Evolutionary conservation across 1,284 basidiomycete genomes (phyloP).

Genomic region (Sporisorium scitamineum): DNA sequence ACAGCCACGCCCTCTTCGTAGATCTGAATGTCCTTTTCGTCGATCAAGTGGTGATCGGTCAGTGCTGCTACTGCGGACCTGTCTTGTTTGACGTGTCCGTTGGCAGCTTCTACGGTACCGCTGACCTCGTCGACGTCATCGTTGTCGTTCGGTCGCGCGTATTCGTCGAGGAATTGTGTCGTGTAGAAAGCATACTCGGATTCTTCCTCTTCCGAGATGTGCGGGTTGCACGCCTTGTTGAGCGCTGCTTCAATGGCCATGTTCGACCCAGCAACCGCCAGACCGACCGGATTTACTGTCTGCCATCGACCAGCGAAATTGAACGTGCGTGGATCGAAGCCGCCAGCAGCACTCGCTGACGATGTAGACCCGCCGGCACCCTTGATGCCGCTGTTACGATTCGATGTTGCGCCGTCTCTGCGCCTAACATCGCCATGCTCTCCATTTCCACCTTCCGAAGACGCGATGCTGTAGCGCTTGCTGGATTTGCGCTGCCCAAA

Average conservation of each 20-base stretch:
- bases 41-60: constrained; percentile 43
- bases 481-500: constrained; percentile 15
- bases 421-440: constrained; percentile 15
- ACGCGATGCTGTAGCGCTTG: constrained; percentile 32
- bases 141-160: constrained; percentile 20
- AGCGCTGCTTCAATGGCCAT: constrained; percentile 43
- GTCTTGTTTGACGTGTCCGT: neutral
- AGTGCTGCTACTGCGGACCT: constrained; percentile 11
- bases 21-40: constrained; percentile 51
- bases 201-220: constrained; percentile 44
- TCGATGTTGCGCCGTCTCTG: constrained; percentile 2
- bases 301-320: constrained; percentile 53
- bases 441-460: constrained; percentile 25
- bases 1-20: constrained; percentile 53
- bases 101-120: neutral
- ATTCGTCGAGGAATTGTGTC: constrained; percentile 44
- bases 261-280: constrained; percentile 32
- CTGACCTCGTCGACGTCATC: constrained; percentile 2
- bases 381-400: constrained; percentile 5
- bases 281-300: constrained; percentile 27
- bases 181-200: constrained; percentile 51
- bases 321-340: constrained; percentile 45
- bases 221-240: constrained; percentile 44
- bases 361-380: neutral
- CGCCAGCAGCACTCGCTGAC: constrained; percentile 1